A percentile compares a stretch with the other conserved stretches of the same genome.
phyloP scores from a whole-genome alignment of 345 rosid species.

The Ailanthus altissimus region DNA sequence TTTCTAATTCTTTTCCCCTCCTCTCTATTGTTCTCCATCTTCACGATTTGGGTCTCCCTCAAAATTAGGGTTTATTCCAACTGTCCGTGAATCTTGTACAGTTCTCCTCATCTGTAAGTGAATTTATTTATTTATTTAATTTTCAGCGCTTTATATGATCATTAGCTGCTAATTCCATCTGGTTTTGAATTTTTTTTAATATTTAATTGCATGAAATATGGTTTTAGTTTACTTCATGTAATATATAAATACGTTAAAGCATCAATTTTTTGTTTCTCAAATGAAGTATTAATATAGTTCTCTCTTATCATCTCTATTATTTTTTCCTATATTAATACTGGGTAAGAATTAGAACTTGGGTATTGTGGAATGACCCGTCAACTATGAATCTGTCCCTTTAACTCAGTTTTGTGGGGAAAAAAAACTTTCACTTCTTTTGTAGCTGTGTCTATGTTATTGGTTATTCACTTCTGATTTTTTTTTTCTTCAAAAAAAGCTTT shows the following conservation, averaged over 20 bases:
- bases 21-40: too few relatives aligned
- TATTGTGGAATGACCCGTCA: background rate
- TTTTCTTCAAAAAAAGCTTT: too few relatives aligned
- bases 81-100: background rate
- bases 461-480: background rate
- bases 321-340: background rate
- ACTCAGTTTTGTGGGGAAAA: background rate
- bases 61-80: slow-evolving; percentile 5
- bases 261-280: background rate
- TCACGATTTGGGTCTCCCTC: too few relatives aligned
- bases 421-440: background rate
- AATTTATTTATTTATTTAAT: background rate
- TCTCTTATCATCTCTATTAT: background rate
- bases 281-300: background rate
- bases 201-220: background rate
- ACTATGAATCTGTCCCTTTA: background rate
- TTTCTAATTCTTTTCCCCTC: too few relatives aligned
- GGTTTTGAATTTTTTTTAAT: background rate
- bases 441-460: too few relatives aligned
- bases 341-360: background rate
- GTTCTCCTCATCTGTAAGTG: background rate
- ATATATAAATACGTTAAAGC: background rate
- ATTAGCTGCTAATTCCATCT: background rate
- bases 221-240: background rate
- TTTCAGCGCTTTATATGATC: background rate